phyloP scores from a whole-genome alignment of 2,329 filamentous ascomycete genomes.

The Ilyonectria destructans region DNA sequence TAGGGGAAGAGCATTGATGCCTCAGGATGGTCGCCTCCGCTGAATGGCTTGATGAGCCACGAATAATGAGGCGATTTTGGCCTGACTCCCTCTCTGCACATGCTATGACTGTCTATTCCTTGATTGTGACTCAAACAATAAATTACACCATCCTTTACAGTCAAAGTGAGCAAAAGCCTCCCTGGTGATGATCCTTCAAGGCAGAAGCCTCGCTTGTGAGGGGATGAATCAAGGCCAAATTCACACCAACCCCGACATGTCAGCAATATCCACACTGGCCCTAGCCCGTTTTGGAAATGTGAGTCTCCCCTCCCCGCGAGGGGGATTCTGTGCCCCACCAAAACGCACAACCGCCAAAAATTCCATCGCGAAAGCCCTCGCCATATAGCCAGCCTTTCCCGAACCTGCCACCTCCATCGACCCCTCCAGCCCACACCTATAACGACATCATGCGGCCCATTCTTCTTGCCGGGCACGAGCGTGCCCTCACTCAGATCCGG shows the following conservation, averaged over 20 bases:
- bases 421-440: slow-evolving; percentile 48
- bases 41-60: slow-evolving; percentile 12
- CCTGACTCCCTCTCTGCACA: slow-evolving; percentile 6
- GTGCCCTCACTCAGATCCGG: slow-evolving; percentile 95
- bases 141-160: slow-evolving; percentile 3
- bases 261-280: slow-evolving; percentile 18
- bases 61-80: slow-evolving; percentile 7
- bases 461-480: slow-evolving; percentile 95
- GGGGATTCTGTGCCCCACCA: slow-evolving; percentile 58
- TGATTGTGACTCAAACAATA: slow-evolving; percentile 35
- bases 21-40: slow-evolving; percentile 37
- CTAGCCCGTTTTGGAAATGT: slow-evolving; percentile 33
- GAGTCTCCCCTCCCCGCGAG: slow-evolving; percentile 36
- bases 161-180: not conserved
- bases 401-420: slow-evolving; percentile 50
- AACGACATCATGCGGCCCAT: slow-evolving; percentile 90
- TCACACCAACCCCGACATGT: slow-evolving; percentile 32
- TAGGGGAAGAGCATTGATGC: slow-evolving; percentile 41
- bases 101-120: slow-evolving; percentile 37
- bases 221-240: slow-evolving; percentile 23
- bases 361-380: slow-evolving; percentile 57
- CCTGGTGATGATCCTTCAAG: not conserved
- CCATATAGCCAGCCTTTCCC: slow-evolving; percentile 52
- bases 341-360: slow-evolving; percentile 65
- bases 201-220: slow-evolving; percentile 19